Evolutionary conservation across 2,329 filamentous ascomycete species (phyloP), one percentile per base, ranked within the genome.

Genomic region (Trichoderma hamatum): DNA sequence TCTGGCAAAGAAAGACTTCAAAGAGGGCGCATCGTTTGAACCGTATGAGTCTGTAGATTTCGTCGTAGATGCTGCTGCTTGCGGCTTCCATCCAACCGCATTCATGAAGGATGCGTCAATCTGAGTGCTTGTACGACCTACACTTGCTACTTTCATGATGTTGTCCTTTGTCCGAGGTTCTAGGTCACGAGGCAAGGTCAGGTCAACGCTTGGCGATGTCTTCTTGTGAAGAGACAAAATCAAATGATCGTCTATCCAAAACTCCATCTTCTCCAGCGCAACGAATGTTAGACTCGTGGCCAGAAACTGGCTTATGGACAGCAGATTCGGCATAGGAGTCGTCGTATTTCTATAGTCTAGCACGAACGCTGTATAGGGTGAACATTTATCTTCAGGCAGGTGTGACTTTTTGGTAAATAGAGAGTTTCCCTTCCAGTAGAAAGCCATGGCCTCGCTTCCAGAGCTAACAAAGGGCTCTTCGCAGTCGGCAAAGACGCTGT

Each of bases 371-470:
- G 96, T 99, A 74, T 95, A 88, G 36, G 84, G 83, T 67, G 85
- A 91, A 19, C 84, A 81, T 75, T 93, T 86, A 28, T 88, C 87
- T 56, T 88, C 84, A 1, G 91, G 89, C 9, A 97, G 82, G 73
- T 90, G 89, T 26, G 96, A 85, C 73, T 93, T 92, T 74, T 94
- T 91, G 28, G 96, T 99, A 78, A 97, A 98, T 1, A 99, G 86
- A 5, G 93, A 93, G 78, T 98, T 98, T n/a, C 92, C 94, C 79
- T 97, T 98, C 96, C 96, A 99, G 82, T 97, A 99, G 77, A 99
- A 99, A 0, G 95, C 95, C 93, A 99, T 97, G 46, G 94, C 94
- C 80, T 97, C 90, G 71, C 86, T 88, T 0, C 96, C 96, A 0
- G 95, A 98, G 73, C 93, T 96, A 72, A 99, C 92, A 76, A 99